Base-by-base conservation (phyloP, 2,329 filamentous ascomycete species). In the Neonectria ditissima region DNA sequence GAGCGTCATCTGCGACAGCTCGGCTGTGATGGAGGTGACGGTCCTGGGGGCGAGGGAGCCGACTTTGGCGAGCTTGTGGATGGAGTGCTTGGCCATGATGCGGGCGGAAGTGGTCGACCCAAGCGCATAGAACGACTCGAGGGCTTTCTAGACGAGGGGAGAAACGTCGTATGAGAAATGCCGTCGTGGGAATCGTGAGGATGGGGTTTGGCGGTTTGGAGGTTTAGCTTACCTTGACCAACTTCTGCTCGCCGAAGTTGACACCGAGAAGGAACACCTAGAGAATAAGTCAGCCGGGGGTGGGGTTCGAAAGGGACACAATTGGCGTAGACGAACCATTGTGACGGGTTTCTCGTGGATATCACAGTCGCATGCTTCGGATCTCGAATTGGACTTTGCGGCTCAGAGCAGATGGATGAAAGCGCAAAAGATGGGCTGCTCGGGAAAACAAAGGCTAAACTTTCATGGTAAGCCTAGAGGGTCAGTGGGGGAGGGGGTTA, bases 1-100 rank as follows among this genome's bases (percentile, higher is more conserved):
- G 73, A 98, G 93, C 64, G 92, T 97, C 93, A 99, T 94, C 58
- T 89, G 90, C 16, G 93, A 92, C 43, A 99, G 84, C 75, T 97
- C 93, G 54, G 91, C 91, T 22, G 92, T 96, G 65, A 99, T 84
- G 56, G 92, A 91, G 55, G 93, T 90, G 70, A 97, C 83, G 65
- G 93, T 94, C 77, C 91, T 89, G 63, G 90, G 88, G 47, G 88
- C 85, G 20, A 99, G 82, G 8, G 88, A 85, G 77, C 92, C 92
- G 70, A 98, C 84, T 75, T 90, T 92, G 69, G 92, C 92, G 61
- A 88, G 90, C 30, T 93, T 90, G 81, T 97, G 92, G 76, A 99
- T 97, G 73, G 91, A 90, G 82, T 93, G 91, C 75, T 93, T 94
- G 69, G 96, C 92, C 83, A 98, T 91, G 72, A 99, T 89, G 45